Conservation (phyloP, 2,329 filamentous ascomycete genomes). For the Stachybotrys echinatus region DNA sequence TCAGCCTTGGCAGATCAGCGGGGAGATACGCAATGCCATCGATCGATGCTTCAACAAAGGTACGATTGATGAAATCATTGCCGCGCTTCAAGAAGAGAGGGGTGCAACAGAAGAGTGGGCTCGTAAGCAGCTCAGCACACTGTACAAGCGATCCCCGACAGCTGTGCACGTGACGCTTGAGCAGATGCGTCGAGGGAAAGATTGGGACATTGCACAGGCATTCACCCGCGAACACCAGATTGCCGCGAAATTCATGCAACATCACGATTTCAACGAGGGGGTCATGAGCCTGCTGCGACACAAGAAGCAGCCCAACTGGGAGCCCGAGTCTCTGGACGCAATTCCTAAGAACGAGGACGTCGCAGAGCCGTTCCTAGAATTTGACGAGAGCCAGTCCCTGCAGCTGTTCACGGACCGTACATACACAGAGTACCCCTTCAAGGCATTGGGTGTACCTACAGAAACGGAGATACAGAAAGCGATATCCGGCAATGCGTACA, state of each 20-base stretch:
- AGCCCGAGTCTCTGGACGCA: constrained; percentile 66
- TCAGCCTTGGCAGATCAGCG: constrained; percentile 61
- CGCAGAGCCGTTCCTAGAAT: constrained; percentile 62
- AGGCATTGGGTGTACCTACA: constrained; percentile 63
- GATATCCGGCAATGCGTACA: constrained; percentile 33
- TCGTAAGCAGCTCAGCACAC: constrained; percentile 65
- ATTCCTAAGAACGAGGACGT: constrained; percentile 52
- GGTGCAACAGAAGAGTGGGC: constrained; percentile 68
- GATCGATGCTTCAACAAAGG: constrained; percentile 74
- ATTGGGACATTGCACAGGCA: constrained; percentile 78
- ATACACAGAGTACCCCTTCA: constrained; percentile 71
- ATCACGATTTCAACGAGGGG: constrained; percentile 87
- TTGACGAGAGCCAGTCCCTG: constrained; percentile 41
- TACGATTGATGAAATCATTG: constrained; percentile 64
- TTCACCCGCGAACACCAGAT: constrained; percentile 85
- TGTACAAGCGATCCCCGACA: constrained; percentile 77
- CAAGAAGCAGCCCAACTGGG: constrained; percentile 68
- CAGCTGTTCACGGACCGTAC: constrained; percentile 56
- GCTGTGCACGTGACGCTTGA: constrained; percentile 77
- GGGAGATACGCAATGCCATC: constrained; percentile 70
- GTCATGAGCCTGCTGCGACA: constrained; percentile 76
- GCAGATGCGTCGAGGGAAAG: constrained; percentile 70
- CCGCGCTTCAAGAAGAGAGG: constrained; percentile 52
- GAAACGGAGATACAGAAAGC: constrained; percentile 55
- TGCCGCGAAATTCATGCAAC: constrained; percentile 80